Percentiles rank a stretch among this genome's conserved stretches.
Conservation (phyloP, 2,329 filamentous ascomycete species). For the Aspergillus unguis region DNA sequence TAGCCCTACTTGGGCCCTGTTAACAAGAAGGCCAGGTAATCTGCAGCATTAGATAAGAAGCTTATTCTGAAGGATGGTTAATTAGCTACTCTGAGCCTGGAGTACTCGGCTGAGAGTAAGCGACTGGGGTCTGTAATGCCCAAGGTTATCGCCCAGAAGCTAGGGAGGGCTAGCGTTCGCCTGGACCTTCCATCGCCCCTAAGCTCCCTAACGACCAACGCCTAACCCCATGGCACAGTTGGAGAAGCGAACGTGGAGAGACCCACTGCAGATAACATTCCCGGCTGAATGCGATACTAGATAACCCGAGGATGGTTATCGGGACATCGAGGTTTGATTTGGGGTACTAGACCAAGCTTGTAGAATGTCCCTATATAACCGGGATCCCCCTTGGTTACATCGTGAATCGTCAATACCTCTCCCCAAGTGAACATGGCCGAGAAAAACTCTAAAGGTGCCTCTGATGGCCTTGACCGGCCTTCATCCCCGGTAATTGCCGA, state of each 20-base stretch:
- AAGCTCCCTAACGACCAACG: background rate
- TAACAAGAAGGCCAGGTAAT: no score
- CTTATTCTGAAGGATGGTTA: no score
- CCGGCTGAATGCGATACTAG: background rate
- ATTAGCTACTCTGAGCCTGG: no score
- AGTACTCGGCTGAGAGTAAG: background rate
- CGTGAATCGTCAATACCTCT: background rate
- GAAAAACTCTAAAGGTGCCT: background rate
- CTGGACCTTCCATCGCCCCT: constrained; percentile 3
- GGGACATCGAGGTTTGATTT: background rate
- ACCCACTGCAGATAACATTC: background rate
- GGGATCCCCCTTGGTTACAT: background rate
- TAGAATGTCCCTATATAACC: background rate
- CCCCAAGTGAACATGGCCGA: background rate
- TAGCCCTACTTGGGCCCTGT: background rate
- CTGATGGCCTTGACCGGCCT: background rate
- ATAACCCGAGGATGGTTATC: background rate
- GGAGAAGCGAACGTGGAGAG: background rate
- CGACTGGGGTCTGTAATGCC: no score
- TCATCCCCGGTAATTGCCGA: background rate
- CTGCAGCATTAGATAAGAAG: no score
- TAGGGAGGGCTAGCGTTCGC: background rate
- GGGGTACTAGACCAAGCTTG: background rate
- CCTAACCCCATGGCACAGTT: background rate
- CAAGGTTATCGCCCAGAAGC: no score